phyloP scores from a whole-genome alignment of 768 basidiomycete species.

The Filobasidium floriforme region DNA sequence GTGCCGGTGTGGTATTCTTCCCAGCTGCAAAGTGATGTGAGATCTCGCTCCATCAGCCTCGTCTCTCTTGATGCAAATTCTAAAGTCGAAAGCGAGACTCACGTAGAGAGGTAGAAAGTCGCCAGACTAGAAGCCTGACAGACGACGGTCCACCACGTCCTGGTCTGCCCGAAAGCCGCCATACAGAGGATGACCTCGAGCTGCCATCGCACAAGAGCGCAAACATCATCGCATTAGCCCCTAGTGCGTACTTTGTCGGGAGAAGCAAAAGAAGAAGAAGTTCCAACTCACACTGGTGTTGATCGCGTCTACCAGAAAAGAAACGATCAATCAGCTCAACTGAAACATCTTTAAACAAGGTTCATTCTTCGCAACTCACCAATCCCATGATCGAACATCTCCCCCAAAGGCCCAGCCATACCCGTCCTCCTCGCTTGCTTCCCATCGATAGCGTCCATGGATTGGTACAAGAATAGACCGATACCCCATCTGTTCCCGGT shows the following conservation, averaged over 20 bases:
- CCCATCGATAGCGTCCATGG: constrained; percentile 43
- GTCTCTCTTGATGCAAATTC: neutral
- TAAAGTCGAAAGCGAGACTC: constrained; percentile 16
- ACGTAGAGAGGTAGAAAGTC: constrained; percentile 71
- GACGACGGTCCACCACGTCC: constrained; percentile 95
- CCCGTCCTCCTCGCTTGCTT: constrained; percentile 93
- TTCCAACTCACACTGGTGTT: constrained; percentile 70
- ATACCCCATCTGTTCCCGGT: constrained; percentile 63
- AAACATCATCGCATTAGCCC: constrained; percentile 9
- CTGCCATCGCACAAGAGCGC: constrained; percentile 45
- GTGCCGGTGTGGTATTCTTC: constrained; percentile 51
- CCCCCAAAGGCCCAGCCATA: constrained; percentile 94
- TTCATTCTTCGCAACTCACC: constrained; percentile 29
- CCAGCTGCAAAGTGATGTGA: constrained; percentile 47
- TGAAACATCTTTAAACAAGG: neutral
- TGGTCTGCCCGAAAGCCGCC: constrained; percentile 79
- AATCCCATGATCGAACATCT: constrained; percentile 93
- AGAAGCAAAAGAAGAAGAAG: neutral
- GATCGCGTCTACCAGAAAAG: constrained; percentile 57
- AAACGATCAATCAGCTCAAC: too few relatives aligned
- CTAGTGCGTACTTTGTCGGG: neutral
- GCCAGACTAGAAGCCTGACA: constrained; percentile 68
- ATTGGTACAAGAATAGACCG: constrained; percentile 88
- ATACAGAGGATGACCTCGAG: constrained; percentile 76
- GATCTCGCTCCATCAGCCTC: neutral